phyloP scores from a whole-genome alignment of 1,284 basidiomycete genomes.

The Uromyces viciae-fabae region DNA sequence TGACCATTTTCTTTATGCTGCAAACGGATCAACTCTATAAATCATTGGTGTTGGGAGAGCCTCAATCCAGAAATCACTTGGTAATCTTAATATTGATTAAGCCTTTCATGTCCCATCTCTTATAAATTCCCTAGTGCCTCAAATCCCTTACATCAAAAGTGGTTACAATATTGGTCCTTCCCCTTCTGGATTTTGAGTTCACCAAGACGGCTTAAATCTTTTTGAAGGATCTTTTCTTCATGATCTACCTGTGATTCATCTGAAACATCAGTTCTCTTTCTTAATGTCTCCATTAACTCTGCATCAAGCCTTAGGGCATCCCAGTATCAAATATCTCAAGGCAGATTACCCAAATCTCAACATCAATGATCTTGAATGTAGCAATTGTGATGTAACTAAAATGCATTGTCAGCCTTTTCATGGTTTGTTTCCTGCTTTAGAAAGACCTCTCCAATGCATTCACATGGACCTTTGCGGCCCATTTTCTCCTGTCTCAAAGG shows the following conservation, averaged over 20 bases:
- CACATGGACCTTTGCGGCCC: constrained; percentile 23
- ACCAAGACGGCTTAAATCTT: no score
- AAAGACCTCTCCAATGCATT: neutral
- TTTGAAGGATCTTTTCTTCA: no score
- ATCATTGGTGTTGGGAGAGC: neutral
- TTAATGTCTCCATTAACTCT: neutral
- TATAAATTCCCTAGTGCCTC: neutral
- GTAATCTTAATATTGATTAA: neutral
- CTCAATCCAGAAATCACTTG: neutral
- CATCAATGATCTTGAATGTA: neutral
- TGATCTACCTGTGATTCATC: no score
- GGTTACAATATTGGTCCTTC: neutral
- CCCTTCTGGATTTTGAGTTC: neutral
- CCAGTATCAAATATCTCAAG: neutral
- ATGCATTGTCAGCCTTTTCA: neutral
- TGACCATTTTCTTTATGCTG: neutral
- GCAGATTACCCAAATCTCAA: neutral
- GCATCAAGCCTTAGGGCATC: neutral
- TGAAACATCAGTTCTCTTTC: no score
- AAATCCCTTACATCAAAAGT: neutral
- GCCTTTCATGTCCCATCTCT: neutral
- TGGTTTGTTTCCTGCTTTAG: neutral
- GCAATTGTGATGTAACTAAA: neutral
- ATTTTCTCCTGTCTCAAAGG: neutral
- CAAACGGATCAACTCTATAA: neutral